Base-by-base conservation (phyloP, 140 eudicot genomes). In the Ambrosia hybrid region DNA sequence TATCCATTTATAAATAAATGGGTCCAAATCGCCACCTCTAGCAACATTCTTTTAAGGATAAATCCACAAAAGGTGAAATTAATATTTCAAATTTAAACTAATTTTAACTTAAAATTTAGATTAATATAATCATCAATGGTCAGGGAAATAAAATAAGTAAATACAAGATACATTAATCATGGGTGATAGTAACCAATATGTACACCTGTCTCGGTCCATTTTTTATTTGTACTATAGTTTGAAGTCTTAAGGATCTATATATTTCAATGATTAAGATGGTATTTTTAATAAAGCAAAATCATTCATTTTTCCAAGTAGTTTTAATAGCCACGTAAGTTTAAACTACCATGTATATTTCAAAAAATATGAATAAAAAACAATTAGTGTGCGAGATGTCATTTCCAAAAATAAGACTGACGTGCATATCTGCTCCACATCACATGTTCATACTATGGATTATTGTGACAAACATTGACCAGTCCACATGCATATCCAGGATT, bases 351-450 rank as follows among this genome's bases (percentile, higher is more conserved):
- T 41, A 41, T 41, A 6, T 41, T 41, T 41, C 46, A 60, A 66
- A 43, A 63, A 13, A 5, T 53, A 53, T 12, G 39, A 49, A 63
- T 78, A 72, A 56, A 62, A 71, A 78, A 71, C 65, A 51, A 64
- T 56, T 45, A 65, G 39, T 48, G 53, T 75, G 70, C 13, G 43
- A 80, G 69, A 80, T 53, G 59, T 48, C 73, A 62, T 65, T 70
- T 80, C 64, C 39, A 69, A 68, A 51, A 80, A 80, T 76, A 80
- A 75, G 78, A 74, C 49, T 67, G 78, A 77, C 71, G 78, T 71
- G 62, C 66, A n/a, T 65, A 68, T 70, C 67, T 65, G 85, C 77
- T 77, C 80, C 78, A 80, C 74, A 57, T 41, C 85, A 81, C 85
- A 81, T 81, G 85, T 48, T 72, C 65, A 65, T 81, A 76, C 48